Base-by-base conservation (phyloP, 192 early-diverging fungal species). In the Pilobolus umbonatus region DNA sequence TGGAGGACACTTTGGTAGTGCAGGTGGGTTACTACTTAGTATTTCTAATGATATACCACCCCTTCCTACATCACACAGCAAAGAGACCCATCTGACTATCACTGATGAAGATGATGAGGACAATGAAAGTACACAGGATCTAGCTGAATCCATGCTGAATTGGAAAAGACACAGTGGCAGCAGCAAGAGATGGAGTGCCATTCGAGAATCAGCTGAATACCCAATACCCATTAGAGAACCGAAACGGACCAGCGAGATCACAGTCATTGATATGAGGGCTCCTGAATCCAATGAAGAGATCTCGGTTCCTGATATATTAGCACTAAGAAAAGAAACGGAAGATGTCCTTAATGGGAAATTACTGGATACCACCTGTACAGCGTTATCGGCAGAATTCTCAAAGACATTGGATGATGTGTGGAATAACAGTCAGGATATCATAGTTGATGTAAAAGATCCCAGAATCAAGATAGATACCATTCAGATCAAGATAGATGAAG, bases 21-120 rank as follows among this genome's bases (percentile, higher is more conserved):
- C 71, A 28, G 71, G 71, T 31, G 71, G 71, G n/a, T 42, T 73
- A 17, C 21, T 67, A 21, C 24, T 73, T 31, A 73, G 58, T 36
- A 71, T 59, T 24, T 21, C 39, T 17, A 42, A 12, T 15, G 59
- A 32, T 51, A 2, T 34, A 39, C 54, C 39, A 45, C 56, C 46
- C 4, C 26, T 39, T 2, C 51, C 58, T 10, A 45, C 17, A 9
- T n/a, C n/a, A n/a, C n/a, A n/a, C n/a, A n/a, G n/a, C n/a, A n/a
- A n/a, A n/a, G n/a, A n/a, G n/a, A n/a, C n/a, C n/a, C n/a, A n/a
- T n/a, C n/a, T n/a, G n/a, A n/a, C 36, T 28, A 14, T 36, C 32
- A 35, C 26, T 44, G 28, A 49, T 28, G 25, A 49, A 14, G 49
- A 48, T 14, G 65, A 67, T 12, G 59, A 60, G n/a, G n/a, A n/a